Percentiles rank a stretch among this genome's conserved stretches.
Conservation (phyloP, 2,329 filamentous ascomycete species). For the Trichoderma simmonsii region DNA sequence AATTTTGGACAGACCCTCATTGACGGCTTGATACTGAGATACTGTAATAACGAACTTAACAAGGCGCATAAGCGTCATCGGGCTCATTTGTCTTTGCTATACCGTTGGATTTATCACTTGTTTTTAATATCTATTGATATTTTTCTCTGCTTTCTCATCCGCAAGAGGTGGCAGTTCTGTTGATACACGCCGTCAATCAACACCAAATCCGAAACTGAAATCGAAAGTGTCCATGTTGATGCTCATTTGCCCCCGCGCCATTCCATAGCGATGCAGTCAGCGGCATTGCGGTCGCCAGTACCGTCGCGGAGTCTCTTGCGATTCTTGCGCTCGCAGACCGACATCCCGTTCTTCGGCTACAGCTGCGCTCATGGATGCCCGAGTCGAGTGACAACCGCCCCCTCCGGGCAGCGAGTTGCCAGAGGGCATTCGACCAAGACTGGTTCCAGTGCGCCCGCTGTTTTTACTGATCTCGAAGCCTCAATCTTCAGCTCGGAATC, state of each 20-base stretch:
- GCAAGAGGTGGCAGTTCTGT: not conserved
- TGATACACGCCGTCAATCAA: not conserved
- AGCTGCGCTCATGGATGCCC: slow-evolving; percentile 28
- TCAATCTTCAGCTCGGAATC: slow-evolving; percentile 30
- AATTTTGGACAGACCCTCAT: slow-evolving; percentile 5
- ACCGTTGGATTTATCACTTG: not conserved
- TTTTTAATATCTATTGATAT: not conserved
- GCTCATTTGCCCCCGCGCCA: slow-evolving; percentile 10
- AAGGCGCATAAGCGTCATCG: not conserved
- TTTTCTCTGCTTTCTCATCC: not conserved
- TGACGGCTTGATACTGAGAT: not conserved
- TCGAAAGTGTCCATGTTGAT: slow-evolving; percentile 18
- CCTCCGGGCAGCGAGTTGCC: not conserved
- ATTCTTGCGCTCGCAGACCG: slow-evolving; percentile 70
- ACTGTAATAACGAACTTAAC: not conserved
- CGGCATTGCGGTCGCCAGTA: slow-evolving; percentile 42
- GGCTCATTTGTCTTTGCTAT: not conserved
- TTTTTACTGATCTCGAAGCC: slow-evolving; percentile 26
- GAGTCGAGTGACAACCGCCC: not conserved
- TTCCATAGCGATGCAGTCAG: slow-evolving; percentile 40
- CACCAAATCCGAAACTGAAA: not conserved
- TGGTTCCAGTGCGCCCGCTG: not conserved
- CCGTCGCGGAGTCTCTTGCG: slow-evolving; percentile 61
- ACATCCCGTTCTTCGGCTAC: slow-evolving; percentile 51
- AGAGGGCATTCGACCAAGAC: slow-evolving; percentile 20